phyloP scores from a whole-genome alignment of 768 basidiomycete genomes.

The Psilocybe cubensis region DNA sequence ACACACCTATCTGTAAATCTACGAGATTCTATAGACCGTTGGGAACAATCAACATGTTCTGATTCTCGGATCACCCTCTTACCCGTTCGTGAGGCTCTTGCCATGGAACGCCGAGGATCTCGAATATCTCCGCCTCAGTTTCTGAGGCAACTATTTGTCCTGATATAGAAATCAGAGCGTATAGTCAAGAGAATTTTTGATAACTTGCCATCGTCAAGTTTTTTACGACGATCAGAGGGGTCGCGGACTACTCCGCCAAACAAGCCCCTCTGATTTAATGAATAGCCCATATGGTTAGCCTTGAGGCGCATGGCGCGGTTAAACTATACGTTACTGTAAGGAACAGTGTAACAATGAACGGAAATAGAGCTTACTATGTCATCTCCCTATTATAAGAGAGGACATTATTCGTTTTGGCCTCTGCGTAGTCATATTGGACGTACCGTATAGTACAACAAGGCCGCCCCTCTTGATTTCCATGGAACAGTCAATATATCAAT shows the following conservation, averaged over 20 bases:
- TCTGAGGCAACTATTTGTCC: conserved; percentile 77
- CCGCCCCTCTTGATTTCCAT: conserved; percentile 78
- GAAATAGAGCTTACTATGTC: conserved; percentile 68
- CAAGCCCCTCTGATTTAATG: conserved; percentile 87
- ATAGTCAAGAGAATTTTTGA: not conserved
- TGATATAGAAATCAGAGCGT: conserved; percentile 25
- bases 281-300: conserved; percentile 79
- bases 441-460: conserved; percentile 91
- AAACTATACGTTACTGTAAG: conserved; percentile 53
- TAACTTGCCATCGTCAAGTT: conserved; percentile 59
- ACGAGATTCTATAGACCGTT: not conserved
- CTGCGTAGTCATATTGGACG: conserved; percentile 18
- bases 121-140: conserved; percentile 88
- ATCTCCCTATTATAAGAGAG: conserved; percentile 60
- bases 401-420: not conserved
- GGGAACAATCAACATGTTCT: no score
- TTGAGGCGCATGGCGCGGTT: conserved; percentile 88
- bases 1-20: no score
- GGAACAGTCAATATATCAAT: conserved; percentile 89
- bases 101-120: conserved; percentile 78
- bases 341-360: not conserved
- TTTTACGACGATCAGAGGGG: conserved; percentile 60
- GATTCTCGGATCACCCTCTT: conserved; percentile 34
- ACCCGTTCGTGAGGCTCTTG: conserved; percentile 80
- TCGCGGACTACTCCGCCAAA: conserved; percentile 75